Evolutionary conservation across 495 filamentous ascomycete genomes (phyloP).

Genomic region (Letharia lupina): DNA sequence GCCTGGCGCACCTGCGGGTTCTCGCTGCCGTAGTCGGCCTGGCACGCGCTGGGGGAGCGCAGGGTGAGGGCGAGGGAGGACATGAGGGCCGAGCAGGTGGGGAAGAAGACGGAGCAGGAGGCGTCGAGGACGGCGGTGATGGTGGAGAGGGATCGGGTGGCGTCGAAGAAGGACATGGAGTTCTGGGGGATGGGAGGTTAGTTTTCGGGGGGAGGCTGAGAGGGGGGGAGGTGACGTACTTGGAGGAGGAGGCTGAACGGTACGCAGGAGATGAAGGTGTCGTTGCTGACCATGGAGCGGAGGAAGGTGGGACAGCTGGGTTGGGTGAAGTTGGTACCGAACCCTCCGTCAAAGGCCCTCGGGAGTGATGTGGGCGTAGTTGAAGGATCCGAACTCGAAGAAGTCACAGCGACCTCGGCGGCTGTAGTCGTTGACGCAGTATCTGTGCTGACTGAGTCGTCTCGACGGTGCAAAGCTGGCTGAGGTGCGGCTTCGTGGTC

Average conservation of each 20-base stretch:
- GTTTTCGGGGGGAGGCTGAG: neutral
- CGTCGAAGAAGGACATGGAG: slow-evolving; percentile 70
- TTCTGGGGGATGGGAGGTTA: slow-evolving; percentile 33
- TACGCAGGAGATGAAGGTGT: slow-evolving; percentile 58
- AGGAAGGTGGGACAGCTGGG: slow-evolving; percentile 60
- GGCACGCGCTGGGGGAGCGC: slow-evolving; percentile 53
- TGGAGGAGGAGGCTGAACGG: slow-evolving; percentile 67
- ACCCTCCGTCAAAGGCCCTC: slow-evolving; percentile 59
- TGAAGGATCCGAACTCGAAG: slow-evolving; percentile 26
- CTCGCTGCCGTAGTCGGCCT: slow-evolving; percentile 52
- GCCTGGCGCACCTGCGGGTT: slow-evolving; percentile 66
- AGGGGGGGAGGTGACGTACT: slow-evolving; percentile 31
- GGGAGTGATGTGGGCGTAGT: slow-evolving; percentile 43
- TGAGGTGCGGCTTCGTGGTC: slow-evolving; percentile 1
- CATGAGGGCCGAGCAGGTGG: slow-evolving; percentile 53
- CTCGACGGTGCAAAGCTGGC: slow-evolving; percentile 8
- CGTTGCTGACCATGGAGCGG: slow-evolving; percentile 51
- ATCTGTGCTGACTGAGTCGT: slow-evolving; percentile 4
- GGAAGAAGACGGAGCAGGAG: slow-evolving; percentile 56
- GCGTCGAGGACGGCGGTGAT: slow-evolving; percentile 64
- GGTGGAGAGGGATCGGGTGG: slow-evolving; percentile 50
- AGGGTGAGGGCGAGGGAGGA: slow-evolving; percentile 50
- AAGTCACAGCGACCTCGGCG: slow-evolving; percentile 13
- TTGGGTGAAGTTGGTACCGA: slow-evolving; percentile 61
- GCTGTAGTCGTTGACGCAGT: slow-evolving; percentile 8